These are phyloP conservation scores for Albizia julibrissin DNA, from an alignment of 306 rosid species.

Conservation along the genomic window DNA sequence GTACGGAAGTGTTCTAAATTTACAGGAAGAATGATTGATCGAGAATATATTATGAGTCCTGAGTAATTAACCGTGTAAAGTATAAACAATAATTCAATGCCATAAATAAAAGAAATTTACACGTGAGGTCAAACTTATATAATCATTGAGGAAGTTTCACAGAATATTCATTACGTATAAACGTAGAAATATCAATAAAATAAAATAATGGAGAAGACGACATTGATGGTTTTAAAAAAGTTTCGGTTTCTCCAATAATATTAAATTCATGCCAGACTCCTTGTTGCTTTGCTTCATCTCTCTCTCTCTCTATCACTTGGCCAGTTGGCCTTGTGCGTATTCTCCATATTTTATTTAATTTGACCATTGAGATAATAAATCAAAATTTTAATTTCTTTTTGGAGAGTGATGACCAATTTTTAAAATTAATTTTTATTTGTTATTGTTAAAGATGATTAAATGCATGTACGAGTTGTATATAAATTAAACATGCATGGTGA, in stretches of 20 bases:
- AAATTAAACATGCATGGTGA: neutral
- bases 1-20: neutral
- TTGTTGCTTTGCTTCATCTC: neutral
- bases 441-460: neutral
- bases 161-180: neutral
- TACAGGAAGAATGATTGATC: neutral
- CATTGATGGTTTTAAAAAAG: neutral
- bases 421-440: neutral
- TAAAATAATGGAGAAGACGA: neutral
- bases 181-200: neutral
- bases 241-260: neutral
- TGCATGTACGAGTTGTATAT: neutral
- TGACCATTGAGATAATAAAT: neutral
- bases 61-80: neutral
- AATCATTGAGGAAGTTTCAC: neutral
- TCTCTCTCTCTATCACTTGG: no score
- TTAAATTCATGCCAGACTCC: neutral
- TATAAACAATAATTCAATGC: neutral
- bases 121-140: neutral
- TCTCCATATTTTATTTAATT: no score
- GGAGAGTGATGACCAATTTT: neutral
- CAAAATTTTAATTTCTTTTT: neutral
- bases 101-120: neutral
- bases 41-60: neutral
- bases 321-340: no score